Conservation (phyloP, 306 rosid species). For the Rosa multiflora region DNA sequence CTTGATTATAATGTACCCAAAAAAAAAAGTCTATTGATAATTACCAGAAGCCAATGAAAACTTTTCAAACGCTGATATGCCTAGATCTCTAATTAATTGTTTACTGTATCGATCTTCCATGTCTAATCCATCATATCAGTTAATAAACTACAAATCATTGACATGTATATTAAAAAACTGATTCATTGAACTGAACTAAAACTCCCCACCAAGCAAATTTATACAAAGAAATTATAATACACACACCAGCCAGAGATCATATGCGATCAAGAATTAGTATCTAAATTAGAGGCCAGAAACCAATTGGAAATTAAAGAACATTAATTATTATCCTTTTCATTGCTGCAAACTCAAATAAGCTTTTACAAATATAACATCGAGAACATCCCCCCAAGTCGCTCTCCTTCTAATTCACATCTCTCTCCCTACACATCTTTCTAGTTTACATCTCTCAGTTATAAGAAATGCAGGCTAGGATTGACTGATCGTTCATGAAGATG, state of each 20-base stretch:
- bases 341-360: conserved; percentile 17
- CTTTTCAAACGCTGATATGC: neutral
- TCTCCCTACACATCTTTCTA: neutral
- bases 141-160: conserved; percentile 23
- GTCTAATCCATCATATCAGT: conserved; percentile 44
- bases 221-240: conserved; percentile 1
- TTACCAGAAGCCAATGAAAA: conserved; percentile 1
- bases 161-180: conserved; percentile 19
- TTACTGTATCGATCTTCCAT: conserved; percentile 22
- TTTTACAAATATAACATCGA: conserved; percentile 7
- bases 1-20: neutral
- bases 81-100: conserved; percentile 1
- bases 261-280: conserved; percentile 12
- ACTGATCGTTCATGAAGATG: neutral
- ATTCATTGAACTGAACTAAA: neutral
- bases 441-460: neutral
- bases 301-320: conserved; percentile 3
- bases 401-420: conserved; percentile 5
- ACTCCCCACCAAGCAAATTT: conserved; percentile 27
- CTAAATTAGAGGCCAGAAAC: conserved; percentile 18
- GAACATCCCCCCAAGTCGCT: conserved; percentile 2
- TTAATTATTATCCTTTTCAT: conserved; percentile 38
- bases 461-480: conserved; percentile 6
- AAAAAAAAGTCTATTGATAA: neutral
- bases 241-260: neutral